Conservation (phyloP, 1,284 basidiomycete species). For the Trichosporon ovoides region DNA sequence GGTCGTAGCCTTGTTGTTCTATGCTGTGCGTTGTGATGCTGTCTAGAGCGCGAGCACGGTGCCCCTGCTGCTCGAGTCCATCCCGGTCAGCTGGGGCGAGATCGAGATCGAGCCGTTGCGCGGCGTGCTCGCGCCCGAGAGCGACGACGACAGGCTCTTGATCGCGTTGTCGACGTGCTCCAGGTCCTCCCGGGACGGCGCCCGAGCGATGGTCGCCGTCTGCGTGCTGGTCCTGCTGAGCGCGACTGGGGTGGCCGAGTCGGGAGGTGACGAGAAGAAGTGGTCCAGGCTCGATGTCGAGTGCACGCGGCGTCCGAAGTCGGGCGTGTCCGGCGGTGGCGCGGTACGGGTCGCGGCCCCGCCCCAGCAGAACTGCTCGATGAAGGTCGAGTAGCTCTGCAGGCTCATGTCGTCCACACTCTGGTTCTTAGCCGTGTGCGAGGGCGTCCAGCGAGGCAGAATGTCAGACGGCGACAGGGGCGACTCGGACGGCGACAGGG, state of each 20-base stretch:
- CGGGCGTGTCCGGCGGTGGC: slow-evolving; percentile 10
- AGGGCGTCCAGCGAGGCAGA: slow-evolving; percentile 29
- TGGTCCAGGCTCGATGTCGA: slow-evolving; percentile 42
- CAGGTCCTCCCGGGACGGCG: slow-evolving; percentile 20
- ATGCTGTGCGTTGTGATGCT: background rate
- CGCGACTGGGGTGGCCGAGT: slow-evolving; percentile 16
- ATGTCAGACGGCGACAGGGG: slow-evolving; percentile 34
- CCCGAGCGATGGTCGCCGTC: slow-evolving; percentile 8
- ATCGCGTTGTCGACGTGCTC: slow-evolving; percentile 25
- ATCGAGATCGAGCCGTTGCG: slow-evolving; percentile 8
- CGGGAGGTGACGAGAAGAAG: slow-evolving; percentile 32
- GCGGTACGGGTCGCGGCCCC: slow-evolving; percentile 4
- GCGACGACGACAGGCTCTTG: slow-evolving; percentile 14
- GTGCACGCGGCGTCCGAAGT: slow-evolving; percentile 15
- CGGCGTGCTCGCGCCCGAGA: slow-evolving; percentile 14
- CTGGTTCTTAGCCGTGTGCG: slow-evolving; percentile 19
- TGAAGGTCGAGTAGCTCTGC: slow-evolving; percentile 42
- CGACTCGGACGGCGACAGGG: slow-evolving; percentile 15
- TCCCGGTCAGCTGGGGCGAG: slow-evolving; percentile 7
- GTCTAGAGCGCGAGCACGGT: slow-evolving; percentile 13
- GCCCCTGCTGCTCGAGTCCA: slow-evolving; percentile 6
- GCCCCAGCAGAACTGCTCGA: slow-evolving; percentile 42
- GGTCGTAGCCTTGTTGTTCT: background rate
- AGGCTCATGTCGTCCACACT: slow-evolving; percentile 27
- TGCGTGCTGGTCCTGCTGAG: slow-evolving; percentile 10